Percentiles rank a stretch among this genome's conserved stretches.
Conservation (phyloP, 192 early-diverging fungal species). For the Rhizophagus clarus region DNA sequence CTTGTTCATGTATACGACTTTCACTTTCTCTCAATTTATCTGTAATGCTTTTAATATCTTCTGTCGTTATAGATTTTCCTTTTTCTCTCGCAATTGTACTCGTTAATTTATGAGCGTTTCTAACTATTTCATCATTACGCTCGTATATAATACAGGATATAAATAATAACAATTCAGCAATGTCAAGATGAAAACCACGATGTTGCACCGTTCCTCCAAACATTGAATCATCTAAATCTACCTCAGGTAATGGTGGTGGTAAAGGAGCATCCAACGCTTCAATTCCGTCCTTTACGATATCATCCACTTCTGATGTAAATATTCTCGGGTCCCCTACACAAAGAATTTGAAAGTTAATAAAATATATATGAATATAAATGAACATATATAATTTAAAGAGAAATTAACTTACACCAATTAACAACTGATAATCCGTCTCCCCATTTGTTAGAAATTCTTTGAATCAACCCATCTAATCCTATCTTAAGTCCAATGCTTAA, state of each 20-base stretch:
- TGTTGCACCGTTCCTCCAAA: not conserved
- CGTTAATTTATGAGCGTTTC: not conserved
- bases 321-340: constrained; percentile 14
- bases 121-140: not conserved
- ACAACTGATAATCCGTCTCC: constrained; percentile 39
- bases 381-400: not conserved
- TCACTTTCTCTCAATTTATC: constrained; percentile 40
- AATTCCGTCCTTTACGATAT: constrained; percentile 12
- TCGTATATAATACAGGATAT: not conserved
- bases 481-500: constrained; percentile 40
- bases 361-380: not conserved
- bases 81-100: not conserved
- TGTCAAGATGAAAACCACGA: not conserved
- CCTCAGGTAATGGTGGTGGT: not conserved
- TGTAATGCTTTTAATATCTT: not conserved
- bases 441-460: constrained; percentile 30
- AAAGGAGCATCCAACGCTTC: not conserved
- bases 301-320: not conserved
- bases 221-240: not conserved
- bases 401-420: constrained; percentile 47
- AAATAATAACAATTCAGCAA: constrained; percentile 10
- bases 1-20: constrained; percentile 35
- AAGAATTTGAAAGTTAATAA: not conserved
- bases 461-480: constrained; percentile 22
- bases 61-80: not conserved